Evolutionary conservation across 208 protist species (phyloP), one percentile per base, ranked within the genome.

Genomic region (Angomonas deanei): DNA sequence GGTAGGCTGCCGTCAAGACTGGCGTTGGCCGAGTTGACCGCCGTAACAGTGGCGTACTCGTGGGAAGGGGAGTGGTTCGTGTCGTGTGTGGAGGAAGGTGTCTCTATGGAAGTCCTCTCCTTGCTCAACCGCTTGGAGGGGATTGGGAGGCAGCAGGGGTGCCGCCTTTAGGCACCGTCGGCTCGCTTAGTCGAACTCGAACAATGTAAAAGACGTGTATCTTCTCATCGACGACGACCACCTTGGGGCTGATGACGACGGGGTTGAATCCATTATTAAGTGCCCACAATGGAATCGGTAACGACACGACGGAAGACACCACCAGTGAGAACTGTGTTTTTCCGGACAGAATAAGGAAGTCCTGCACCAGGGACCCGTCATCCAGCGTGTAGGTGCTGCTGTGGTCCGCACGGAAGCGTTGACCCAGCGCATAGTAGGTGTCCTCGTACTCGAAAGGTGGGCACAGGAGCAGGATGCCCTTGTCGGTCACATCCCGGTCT

Each of bases 181-280:
- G 4, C 5, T 8, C 50, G 13, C 31, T 24, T 5, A 56, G 26
- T 11, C 28, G 21, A 8, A 56, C 47, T 23, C 68, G 63, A 10
- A 87, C 58, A 26, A 87, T 13, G 42, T 87, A 87, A 36, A 87
- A 81, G 2, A 68, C 72, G 66, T 87, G 81, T 42, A 87, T 24
- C n/a, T 38, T 60, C 13, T 68, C 70, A 15, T 55, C 26, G 47
- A 69, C 58, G 0, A 68, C 60, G 24, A 87, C 52, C 21, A 87
- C 33, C n/a, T 68, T 59, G 0, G 73, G 72, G n/a, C 63, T 61
- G 21, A 75, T 32, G 28, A 87, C 49, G 23, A 57, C 30, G 26
- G 64, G 61, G 38, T 73, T 63, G 52, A 61, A 34, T 6, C 68
- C 68, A 19, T 79, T 72, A 23, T 48, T 70, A 21, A 66, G 39